phyloP scores from a whole-genome alignment of 2,329 filamentous ascomycete species.

The Arthroderma sp. region DNA sequence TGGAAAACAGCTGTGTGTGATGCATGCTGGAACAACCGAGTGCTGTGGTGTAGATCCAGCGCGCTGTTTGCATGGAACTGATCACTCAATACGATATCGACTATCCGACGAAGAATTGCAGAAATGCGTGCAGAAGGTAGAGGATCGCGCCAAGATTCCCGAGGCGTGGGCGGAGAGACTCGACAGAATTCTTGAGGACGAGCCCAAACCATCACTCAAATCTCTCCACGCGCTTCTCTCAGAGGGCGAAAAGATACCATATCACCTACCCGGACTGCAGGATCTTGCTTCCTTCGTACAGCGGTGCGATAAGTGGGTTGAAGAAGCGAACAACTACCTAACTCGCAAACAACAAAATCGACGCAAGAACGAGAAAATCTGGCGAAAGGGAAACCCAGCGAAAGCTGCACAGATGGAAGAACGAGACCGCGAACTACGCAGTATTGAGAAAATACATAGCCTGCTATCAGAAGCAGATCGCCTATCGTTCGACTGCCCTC shows the following conservation, averaged over 20 bases:
- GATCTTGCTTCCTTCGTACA: slow-evolving; percentile 83
- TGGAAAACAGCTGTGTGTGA: slow-evolving; percentile 68
- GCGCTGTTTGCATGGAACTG: slow-evolving; percentile 55
- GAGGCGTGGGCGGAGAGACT: slow-evolving; percentile 87
- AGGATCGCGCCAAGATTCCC: slow-evolving; percentile 74
- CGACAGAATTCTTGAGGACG: slow-evolving; percentile 70
- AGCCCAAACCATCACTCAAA: slow-evolving; percentile 74
- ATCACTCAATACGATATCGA: slow-evolving; percentile 66
- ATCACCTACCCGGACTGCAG: slow-evolving; percentile 69
- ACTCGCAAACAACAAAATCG: slow-evolving; percentile 95
- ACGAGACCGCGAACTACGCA: slow-evolving; percentile 69
- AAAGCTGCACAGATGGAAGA: slow-evolving; percentile 77
- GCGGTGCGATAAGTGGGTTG: slow-evolving; percentile 93
- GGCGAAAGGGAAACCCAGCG: slow-evolving; percentile 56
- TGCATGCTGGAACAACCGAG: slow-evolving; percentile 66
- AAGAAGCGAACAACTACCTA: slow-evolving; percentile 91
- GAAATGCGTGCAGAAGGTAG: slow-evolving; percentile 58
- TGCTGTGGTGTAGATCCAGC: slow-evolving; percentile 62
- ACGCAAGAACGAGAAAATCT: slow-evolving; percentile 82
- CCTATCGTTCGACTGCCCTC: slow-evolving; percentile 84
- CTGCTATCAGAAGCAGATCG: slow-evolving; percentile 72
- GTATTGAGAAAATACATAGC: slow-evolving; percentile 75
- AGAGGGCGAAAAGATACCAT: slow-evolving; percentile 94
- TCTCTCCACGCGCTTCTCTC: slow-evolving; percentile 68
- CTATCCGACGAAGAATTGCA: slow-evolving; percentile 60